Conservation (phyloP, 2,329 filamentous ascomycete species). For the Monilinia laxa region DNA sequence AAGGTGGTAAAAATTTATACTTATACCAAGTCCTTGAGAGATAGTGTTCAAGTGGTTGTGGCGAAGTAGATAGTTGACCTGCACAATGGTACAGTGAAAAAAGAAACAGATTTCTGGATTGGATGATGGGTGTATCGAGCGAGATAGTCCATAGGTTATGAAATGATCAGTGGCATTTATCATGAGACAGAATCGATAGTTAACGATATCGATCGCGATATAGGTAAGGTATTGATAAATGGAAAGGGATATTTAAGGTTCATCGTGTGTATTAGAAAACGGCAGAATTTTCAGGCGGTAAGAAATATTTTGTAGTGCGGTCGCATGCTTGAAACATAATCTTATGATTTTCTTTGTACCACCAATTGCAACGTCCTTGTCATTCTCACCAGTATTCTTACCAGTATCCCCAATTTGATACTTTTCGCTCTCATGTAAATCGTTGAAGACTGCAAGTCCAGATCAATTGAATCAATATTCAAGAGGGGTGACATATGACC, state of each 20-base stretch:
- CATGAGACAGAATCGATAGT: neutral
- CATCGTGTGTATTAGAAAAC: neutral
- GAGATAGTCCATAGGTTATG: neutral
- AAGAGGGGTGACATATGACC: neutral
- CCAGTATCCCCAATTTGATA: neutral
- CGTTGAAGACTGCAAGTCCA: neutral
- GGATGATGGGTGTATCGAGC: too few relatives aligned
- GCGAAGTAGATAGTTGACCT: neutral
- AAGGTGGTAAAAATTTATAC: neutral
- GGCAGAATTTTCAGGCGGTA: neutral
- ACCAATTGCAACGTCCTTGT: neutral
- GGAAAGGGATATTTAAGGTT: neutral
- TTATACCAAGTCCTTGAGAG: conserved; percentile 9
- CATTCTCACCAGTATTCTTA: neutral
- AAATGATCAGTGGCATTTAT: neutral
- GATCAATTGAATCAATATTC: neutral
- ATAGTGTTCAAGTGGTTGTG: conserved; percentile 2
- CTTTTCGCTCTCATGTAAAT: neutral
- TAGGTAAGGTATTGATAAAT: neutral
- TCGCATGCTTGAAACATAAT: too few relatives aligned
- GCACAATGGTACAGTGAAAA: neutral
- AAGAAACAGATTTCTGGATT: neutral
- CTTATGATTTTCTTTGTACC: neutral
- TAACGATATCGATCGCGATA: too few relatives aligned
- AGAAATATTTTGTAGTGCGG: neutral